Conservation (phyloP, 257 asterid species). For the Capsicum baccatum region DNA sequence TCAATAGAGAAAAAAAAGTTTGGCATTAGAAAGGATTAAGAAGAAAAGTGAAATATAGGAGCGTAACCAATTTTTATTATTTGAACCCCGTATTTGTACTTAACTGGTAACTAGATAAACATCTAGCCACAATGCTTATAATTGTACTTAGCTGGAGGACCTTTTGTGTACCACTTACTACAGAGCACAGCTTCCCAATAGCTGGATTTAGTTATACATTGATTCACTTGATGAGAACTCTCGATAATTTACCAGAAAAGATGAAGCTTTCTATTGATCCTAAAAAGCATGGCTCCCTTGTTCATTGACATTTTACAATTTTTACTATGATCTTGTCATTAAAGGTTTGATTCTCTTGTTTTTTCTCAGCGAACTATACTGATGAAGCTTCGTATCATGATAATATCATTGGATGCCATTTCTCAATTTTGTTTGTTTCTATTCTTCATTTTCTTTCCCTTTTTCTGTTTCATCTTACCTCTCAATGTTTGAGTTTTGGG, state of each 20-base stretch:
- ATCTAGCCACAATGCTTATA: no score
- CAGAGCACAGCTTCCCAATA: no score
- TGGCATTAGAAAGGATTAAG: background rate
- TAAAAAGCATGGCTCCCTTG: background rate
- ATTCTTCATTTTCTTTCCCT: background rate
- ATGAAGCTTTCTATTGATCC: constrained; percentile 42
- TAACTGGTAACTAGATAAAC: no score
- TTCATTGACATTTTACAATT: background rate
- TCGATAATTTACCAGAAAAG: constrained; percentile 97
- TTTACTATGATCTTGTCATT: background rate
- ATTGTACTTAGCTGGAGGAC: no score
- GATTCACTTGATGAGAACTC: constrained; percentile 89
- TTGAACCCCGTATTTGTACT: no score
- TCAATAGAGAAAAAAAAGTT: background rate
- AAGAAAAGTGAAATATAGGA: background rate
- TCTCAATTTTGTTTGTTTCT: constrained; percentile 30
- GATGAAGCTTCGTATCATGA: constrained; percentile 93
- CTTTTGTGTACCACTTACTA: no score
- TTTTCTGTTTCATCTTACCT: background rate
- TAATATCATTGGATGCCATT: constrained; percentile 76
- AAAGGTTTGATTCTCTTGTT: constrained; percentile 24
- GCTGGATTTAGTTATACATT: constrained; percentile 33
- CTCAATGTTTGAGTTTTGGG: background rate
- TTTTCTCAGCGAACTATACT: constrained; percentile 82
- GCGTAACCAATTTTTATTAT: no score